Evolutionary conservation across 2,329 filamentous ascomycete genomes (phyloP).

Genomic region (Aspergillus texensis): DNA sequence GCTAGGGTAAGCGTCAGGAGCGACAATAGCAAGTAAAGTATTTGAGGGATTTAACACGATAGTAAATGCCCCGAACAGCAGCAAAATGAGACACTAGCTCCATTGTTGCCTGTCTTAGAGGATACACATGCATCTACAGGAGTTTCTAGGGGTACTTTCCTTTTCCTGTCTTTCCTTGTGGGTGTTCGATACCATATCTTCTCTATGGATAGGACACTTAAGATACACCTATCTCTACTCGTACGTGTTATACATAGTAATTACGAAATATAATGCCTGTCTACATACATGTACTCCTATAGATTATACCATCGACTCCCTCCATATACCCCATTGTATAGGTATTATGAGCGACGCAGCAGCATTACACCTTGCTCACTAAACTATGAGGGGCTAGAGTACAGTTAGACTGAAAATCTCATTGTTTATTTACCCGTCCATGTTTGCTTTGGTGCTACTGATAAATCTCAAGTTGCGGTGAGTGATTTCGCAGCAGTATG

Average conservation of each 20-base stretch:
- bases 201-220: background rate
- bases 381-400: background rate
- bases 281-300: background rate
- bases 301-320: background rate
- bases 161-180: background rate
- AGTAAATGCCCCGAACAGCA: background rate
- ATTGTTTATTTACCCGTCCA: background rate
- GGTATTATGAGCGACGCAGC: background rate
- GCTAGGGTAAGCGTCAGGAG: background rate
- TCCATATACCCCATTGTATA: background rate
- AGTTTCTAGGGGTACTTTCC: background rate
- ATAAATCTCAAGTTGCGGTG: background rate
- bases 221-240: background rate
- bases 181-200: background rate
- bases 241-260: background rate
- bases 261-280: background rate
- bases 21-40: background rate
- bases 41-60: background rate
- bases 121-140: background rate
- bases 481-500: background rate
- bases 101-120: background rate
- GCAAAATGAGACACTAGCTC: background rate
- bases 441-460: background rate
- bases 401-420: background rate
- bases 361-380: background rate